phyloP scores from a whole-genome alignment of 83 land plant species.

The Picea abies region DNA sequence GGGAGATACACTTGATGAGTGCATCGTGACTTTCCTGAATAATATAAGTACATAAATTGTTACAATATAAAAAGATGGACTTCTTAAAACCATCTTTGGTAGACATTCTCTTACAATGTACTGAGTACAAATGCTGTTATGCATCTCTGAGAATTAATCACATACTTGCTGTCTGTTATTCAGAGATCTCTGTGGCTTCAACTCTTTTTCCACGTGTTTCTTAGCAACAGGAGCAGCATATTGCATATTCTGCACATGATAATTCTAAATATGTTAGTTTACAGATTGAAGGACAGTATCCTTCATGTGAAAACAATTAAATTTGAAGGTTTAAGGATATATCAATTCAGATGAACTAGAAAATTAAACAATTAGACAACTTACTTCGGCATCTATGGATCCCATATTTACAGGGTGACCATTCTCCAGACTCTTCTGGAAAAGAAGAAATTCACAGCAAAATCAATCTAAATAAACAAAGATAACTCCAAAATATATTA shows the following conservation, averaged over 20 bases:
- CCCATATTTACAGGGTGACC: constrained; percentile 50
- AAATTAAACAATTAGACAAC: no score
- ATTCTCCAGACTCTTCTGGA: constrained; percentile 46
- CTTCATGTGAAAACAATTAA: background rate
- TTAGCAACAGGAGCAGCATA: constrained; percentile 24
- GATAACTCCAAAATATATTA: no score
- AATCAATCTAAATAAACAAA: background rate
- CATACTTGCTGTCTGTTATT: constrained; percentile 79
- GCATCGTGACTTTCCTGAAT: constrained; percentile 63
- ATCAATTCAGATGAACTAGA: constrained; percentile 14
- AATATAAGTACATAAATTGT: background rate
- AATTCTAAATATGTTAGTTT: constrained; percentile 20
- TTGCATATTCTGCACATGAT: constrained; percentile 17
- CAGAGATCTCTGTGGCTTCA: constrained; percentile 67
- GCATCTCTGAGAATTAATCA: background rate
- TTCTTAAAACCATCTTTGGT: background rate
- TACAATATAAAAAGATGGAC: background rate
- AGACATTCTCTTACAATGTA: background rate
- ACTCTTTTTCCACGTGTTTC: constrained; percentile 43
- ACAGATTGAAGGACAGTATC: background rate
- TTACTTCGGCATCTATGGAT: background rate
- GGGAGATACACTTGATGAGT: constrained; percentile 47
- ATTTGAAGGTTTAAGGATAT: background rate
- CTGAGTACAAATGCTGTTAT: background rate
- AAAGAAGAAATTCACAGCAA: background rate